Percentiles rank a stretch among this genome's conserved stretches.
phyloP scores from a whole-genome alignment of 2,329 filamentous ascomycete genomes.

The Colletotrichum abscissum region DNA sequence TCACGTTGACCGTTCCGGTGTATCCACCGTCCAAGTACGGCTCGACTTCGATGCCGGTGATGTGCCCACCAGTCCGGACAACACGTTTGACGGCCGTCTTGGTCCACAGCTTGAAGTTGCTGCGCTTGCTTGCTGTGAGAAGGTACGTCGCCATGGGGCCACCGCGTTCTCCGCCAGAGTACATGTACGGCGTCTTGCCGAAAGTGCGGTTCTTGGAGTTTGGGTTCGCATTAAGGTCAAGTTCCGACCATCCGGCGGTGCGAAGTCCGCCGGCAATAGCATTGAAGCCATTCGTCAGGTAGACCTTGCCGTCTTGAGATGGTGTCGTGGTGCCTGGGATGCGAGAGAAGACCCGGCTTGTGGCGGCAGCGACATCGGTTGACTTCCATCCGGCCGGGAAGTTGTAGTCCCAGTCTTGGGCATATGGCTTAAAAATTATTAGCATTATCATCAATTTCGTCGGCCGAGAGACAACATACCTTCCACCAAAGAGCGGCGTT shows the following conservation, averaged over 20 bases:
- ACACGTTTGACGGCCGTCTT: slow-evolving; percentile 76
- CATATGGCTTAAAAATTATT: slow-evolving; percentile 59
- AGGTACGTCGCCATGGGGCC: slow-evolving; percentile 80
- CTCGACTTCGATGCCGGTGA: slow-evolving; percentile 77
- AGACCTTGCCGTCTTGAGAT: slow-evolving; percentile 73
- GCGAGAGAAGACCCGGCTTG: slow-evolving; percentile 72
- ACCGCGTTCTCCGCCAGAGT: slow-evolving; percentile 71
- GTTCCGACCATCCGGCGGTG: slow-evolving; percentile 70
- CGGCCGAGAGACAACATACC: slow-evolving; percentile 42
- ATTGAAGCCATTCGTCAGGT: slow-evolving; percentile 75
- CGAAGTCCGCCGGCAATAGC: slow-evolving; percentile 70
- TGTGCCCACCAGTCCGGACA: slow-evolving; percentile 69
- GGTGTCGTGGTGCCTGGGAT: slow-evolving; percentile 77
- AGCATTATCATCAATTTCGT: background rate
- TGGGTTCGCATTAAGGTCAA: slow-evolving; percentile 70
- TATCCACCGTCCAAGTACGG: slow-evolving; percentile 63
- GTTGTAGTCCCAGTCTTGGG: slow-evolving; percentile 76
- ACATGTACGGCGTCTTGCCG: slow-evolving; percentile 75
- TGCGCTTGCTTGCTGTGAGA: slow-evolving; percentile 65
- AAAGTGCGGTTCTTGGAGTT: slow-evolving; percentile 74
- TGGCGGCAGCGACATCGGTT: slow-evolving; percentile 68
- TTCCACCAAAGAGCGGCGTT: slow-evolving; percentile 79
- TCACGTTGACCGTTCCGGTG: slow-evolving; percentile 70
- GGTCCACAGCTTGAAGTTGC: slow-evolving; percentile 75
- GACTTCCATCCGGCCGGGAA: slow-evolving; percentile 80